phyloP scores from a whole-genome alignment of 257 asterid species.

The Ocimum tenuiflorum region DNA sequence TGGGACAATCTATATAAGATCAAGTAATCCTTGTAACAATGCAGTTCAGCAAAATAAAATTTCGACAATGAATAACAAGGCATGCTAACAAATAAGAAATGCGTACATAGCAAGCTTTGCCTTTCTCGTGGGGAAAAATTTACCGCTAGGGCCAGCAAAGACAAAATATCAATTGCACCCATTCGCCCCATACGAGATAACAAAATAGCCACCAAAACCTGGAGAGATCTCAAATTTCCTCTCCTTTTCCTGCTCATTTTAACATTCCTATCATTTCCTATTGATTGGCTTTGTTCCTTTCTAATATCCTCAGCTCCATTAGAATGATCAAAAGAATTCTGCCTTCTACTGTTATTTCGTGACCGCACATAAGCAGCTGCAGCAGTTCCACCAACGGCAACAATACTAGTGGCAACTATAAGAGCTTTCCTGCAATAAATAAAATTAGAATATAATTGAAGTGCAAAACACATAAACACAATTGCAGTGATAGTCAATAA shows the following conservation, averaged over 20 bases:
- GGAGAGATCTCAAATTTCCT: constrained; percentile 84
- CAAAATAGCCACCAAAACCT: constrained; percentile 81
- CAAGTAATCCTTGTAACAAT: no score
- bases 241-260: constrained; percentile 67
- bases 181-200: constrained; percentile 74
- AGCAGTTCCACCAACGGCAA: constrained; percentile 83
- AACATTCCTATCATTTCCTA: constrained; percentile 44
- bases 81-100: constrained; percentile 4
- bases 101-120: constrained; percentile 3
- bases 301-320: constrained; percentile 40
- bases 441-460: not conserved
- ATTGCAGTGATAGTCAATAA: not conserved
- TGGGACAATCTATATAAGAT: not conserved
- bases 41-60: no score
- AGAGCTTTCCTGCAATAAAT: constrained; percentile 60
- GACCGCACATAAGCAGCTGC: constrained; percentile 78
- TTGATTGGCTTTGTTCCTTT: constrained; percentile 33
- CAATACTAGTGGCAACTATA: constrained; percentile 77
- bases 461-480: not conserved
- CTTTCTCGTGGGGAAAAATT: constrained; percentile 28
- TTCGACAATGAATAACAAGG: no score
- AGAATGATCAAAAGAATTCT: constrained; percentile 31
- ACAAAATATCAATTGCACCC: constrained; percentile 69
- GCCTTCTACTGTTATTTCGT: constrained; percentile 39
- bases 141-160: constrained; percentile 88